Base-by-base conservation (phyloP, 1,139 yeast genomes). In the Trichomonascaceae sp. region DNA sequence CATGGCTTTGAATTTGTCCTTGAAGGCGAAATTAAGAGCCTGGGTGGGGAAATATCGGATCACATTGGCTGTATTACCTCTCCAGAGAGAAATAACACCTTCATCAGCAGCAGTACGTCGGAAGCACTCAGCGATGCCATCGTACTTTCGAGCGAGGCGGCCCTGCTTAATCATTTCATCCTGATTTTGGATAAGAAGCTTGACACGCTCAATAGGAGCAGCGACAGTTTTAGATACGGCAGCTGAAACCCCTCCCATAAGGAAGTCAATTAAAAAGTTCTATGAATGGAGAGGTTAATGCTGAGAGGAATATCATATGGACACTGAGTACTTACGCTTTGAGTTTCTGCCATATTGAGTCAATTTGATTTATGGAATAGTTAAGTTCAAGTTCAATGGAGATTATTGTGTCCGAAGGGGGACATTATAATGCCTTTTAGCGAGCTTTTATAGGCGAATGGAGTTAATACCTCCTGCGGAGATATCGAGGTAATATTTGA, bases 21-120 rank as follows among this genome's bases (percentile, higher is more conserved):
- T 84, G 86, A 84, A 84, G 70, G 90, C 90, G 72, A 84, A 84
- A 84, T 84, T 84, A 70, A 84, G 79, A 61, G 90, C 90, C 78
- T 84, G 89, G 66, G 89, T 84, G 70, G 90, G 89, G 87, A 84
- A 84, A 81, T 84, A 84, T 76, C 90, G 83, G 74, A 84, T 81
- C 63, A 84, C 90, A 78, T 84, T 84, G 63, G 90, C 90, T 59
- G 89, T 82, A 85, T 84, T 84, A 76, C 90, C 90, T 79, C 89
- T 81, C 90, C 90, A 84, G 81, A 84, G 81, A 58, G 89, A 74
- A 59, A 74, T 75, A 59, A 83, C 66, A 75, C 90, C 90, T 76
- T 84, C 90, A 61, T 82, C 84, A 59, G 81, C 79, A 62, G 84
- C 79, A 62, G 89, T 84, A 73, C 89, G 83, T 67, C 72, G 76